Evolutionary conservation across 139 green algal genomes (phyloP), one percentile per base, ranked within the genome.

Genomic region (Spirogloea muscicola): DNA sequence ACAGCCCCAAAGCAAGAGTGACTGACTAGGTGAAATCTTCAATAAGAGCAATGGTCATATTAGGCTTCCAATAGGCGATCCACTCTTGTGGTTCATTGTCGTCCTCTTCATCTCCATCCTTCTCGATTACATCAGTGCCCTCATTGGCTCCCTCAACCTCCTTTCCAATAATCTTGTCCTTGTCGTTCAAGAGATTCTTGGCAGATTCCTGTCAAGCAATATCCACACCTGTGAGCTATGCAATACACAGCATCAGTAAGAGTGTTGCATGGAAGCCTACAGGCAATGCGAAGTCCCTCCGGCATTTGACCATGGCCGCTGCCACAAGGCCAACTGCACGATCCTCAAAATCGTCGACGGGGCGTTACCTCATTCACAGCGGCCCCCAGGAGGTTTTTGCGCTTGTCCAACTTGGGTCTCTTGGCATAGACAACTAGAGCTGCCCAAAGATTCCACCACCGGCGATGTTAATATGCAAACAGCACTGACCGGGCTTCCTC

Each of bases 31-130:
- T 76, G 58, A 74, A 75, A 74, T 96, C 86, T 68, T 97, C 89
- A 2, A 97, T 83, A 33, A 97, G 49, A 1, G 86, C 59, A 18
- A 97, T 85, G 0, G 89, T 96, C 0, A 95, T 18, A 76, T 96
- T 96, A 61, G 91, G 92, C 62, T 91, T 91, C 36, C 92, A 79
- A 68, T 63, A 84, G n/a, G 72, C 72, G n/a, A 82, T 74, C 67
- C 67, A 82, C 60, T 80, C 52, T 49, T 33, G 70, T 13, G 64
- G 41, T 38, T 4, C 16, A 5, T 77, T 21, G 41, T 71, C 64
- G 10, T 73, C 43, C 6, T 63, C 64, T 73, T 73, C 41, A 18
- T 64, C 10, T 9, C 41, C 64, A 10, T 73, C 41, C 13, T 64
- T 25, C 16, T 10, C 64, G 10, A 5, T 43, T 13, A 73, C 43